Evolutionary conservation across 257 asterid genomes (phyloP), one percentile per base, ranked within the genome.

Genomic region (Lycium ferocissimum): DNA sequence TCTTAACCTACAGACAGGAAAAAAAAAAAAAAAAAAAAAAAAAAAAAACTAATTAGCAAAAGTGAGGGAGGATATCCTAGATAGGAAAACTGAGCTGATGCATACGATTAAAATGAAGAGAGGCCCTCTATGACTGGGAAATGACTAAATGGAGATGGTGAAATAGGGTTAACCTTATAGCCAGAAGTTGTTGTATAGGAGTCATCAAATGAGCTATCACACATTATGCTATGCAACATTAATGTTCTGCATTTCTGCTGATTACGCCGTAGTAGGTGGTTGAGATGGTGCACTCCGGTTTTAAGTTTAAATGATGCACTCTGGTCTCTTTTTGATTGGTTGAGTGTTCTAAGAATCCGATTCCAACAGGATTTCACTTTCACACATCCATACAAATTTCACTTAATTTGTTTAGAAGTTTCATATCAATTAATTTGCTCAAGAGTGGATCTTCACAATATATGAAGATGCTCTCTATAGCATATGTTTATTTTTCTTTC

Each of bases 201-300:
- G 18, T 76, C 81, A 76, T 51, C 63, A 73, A 40, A 76, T 51
- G 81, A 76, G 10, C 45, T 76, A 13, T 76, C 43, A 51, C 82
- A 13, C 63, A 51, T 75, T 22, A 49, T 3, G 81, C 40, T 51
- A 76, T 51, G 22, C 81, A 51, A 76, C 81, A 76, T 49, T 26
- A 76, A 33, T 13, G 13, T 26, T 76, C 63, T 3, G 82, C 45
- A 13, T 3, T 40, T 75, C 43, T 45, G 80, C 38, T 72, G 59
- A 49, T 75, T 47, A 75, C 0, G 20, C 81, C 40, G 12, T 22
- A 13, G 0, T 49, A 49, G 43, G 33, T 75, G 38, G 54, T 40
- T 70, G 79, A 70, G 79, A 70, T 38, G 53, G 53, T 17, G 33
- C 54, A 75, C 20, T 22, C 20, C 12, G 3, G 20, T 75, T 47